A percentile compares a stretch with the other conserved stretches of the same genome.
phyloP scores from a whole-genome alignment of 2,329 filamentous ascomycete genomes.

The Exutisphaerella laricina region DNA sequence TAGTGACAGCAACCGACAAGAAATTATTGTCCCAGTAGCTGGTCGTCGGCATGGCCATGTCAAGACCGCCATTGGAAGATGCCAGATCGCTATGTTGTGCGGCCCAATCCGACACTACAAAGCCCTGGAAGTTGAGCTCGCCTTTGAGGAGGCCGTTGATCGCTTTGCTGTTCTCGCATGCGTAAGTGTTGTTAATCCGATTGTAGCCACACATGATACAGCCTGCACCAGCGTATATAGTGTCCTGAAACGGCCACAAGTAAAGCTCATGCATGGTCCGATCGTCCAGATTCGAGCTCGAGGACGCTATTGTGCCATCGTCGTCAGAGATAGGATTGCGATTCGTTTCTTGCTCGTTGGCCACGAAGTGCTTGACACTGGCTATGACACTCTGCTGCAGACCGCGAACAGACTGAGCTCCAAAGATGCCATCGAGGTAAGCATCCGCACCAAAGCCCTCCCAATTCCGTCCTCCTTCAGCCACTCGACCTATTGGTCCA shows the following conservation, averaged over 20 bases:
- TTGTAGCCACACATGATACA: constrained; percentile 37
- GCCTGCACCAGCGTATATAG: constrained; percentile 44
- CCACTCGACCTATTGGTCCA: constrained; percentile 64
- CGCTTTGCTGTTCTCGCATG: constrained; percentile 64
- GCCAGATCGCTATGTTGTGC: constrained; percentile 56
- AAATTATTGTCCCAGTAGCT: constrained; percentile 33
- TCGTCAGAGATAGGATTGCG: constrained; percentile 37
- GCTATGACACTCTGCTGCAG: constrained; percentile 56
- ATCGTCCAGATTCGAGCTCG: constrained; percentile 55
- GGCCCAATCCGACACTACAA: constrained; percentile 65
- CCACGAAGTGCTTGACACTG: constrained; percentile 53
- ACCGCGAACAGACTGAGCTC: constrained; percentile 48
- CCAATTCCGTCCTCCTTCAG: constrained; percentile 63
- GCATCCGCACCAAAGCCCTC: constrained; percentile 69
- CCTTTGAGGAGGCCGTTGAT: constrained; percentile 67
- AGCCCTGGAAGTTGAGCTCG: constrained; percentile 68
- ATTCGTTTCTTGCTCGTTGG: constrained; percentile 54
- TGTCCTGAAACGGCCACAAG: constrained; percentile 52
- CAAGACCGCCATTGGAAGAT: constrained; percentile 57
- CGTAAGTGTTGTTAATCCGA: constrained; percentile 41
- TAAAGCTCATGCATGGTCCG: constrained; percentile 64
- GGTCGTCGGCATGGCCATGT: constrained; percentile 61
- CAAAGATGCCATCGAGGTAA: constrained; percentile 52
- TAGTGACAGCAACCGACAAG: constrained; percentile 53
- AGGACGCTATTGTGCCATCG: constrained; percentile 21